Conservation (phyloP, 495 filamentous ascomycete genomes). For the Xylaria intraflava region DNA sequence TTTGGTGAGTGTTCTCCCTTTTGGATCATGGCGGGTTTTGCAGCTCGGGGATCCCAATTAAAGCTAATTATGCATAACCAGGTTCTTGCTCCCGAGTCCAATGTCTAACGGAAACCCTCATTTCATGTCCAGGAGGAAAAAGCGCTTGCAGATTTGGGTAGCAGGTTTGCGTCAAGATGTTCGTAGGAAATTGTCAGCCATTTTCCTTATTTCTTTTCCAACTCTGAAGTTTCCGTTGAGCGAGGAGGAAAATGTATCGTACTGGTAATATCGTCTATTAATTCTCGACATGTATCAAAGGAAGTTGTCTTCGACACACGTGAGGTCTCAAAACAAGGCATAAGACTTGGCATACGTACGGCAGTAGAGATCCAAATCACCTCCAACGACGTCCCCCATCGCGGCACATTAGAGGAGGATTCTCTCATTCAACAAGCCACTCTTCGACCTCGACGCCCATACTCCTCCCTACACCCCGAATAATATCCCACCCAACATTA, state of each 20-base stretch:
- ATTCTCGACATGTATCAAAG: too few species aligned
- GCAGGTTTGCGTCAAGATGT: too few species aligned
- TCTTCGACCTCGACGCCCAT: conserved; percentile 68
- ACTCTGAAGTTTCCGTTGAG: too few species aligned
- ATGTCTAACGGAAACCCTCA: not conserved
- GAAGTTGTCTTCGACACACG: too few species aligned
- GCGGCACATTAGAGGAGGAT: not conserved
- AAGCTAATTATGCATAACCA: conserved; percentile 15
- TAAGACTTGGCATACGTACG: not conserved
- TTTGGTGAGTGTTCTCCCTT: conserved; percentile 55
- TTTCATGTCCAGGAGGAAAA: not conserved
- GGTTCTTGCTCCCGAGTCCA: conserved; percentile 21
- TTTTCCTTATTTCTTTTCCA: too few species aligned
- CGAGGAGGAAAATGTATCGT: too few species aligned
- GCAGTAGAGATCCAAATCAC: not conserved
- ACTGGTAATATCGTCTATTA: too few species aligned
- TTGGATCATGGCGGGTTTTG: not conserved
- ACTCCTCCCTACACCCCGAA: conserved; percentile 55
- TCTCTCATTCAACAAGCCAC: conserved; percentile 54
- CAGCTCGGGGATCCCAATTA: too few species aligned
- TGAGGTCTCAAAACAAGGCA: not conserved
- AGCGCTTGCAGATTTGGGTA: too few species aligned
- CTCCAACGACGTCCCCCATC: not conserved
- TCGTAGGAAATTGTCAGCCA: too few species aligned
- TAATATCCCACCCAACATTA: conserved; percentile 68